phyloP scores from a whole-genome alignment of 495 filamentous ascomycete genomes.

The Cercophora samala region DNA sequence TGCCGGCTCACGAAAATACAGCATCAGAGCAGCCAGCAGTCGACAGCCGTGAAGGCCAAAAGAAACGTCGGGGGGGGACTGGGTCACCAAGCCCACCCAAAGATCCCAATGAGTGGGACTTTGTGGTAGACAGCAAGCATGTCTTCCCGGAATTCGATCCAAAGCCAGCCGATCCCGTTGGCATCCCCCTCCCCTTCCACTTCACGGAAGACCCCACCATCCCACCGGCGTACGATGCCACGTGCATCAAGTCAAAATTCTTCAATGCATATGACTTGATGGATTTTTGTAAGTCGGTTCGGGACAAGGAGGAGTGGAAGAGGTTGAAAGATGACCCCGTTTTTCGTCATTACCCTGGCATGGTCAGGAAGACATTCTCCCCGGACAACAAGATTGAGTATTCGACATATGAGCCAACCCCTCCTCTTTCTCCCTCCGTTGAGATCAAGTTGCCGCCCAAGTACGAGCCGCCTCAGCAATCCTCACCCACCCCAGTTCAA shows the following conservation, averaged over 20 bases:
- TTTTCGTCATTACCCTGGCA: conserved; percentile 37
- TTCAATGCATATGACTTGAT: conserved; percentile 45
- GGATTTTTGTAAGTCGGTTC: conserved; percentile 43
- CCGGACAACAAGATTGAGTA: conserved; percentile 23
- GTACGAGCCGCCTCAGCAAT: conserved; percentile 19
- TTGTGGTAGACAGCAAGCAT: conserved; percentile 39
- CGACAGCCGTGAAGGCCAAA: conserved; percentile 7
- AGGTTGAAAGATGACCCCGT: conserved; percentile 45
- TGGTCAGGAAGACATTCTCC: conserved; percentile 29
- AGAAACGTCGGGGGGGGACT: not conserved
- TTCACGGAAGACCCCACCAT: conserved; percentile 46
- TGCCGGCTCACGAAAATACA: not conserved
- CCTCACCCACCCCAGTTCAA: not conserved
- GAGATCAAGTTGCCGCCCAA: conserved; percentile 29
- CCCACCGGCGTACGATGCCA: conserved; percentile 44
- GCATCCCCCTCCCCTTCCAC: conserved; percentile 38
- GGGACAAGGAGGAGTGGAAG: conserved; percentile 43
- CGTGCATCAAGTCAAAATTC: conserved; percentile 46
- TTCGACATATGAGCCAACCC: conserved; percentile 19
- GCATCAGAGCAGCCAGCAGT: not conserved
- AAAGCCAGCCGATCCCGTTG: conserved; percentile 43
- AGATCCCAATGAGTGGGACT: conserved; percentile 27
- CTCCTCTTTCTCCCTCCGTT: conserved; percentile 27
- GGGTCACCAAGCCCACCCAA: conserved; percentile 7
- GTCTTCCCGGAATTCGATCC: conserved; percentile 37